A percentile compares a stretch with the other conserved stretches of the same genome.
phyloP scores from a whole-genome alignment of 2,329 filamentous ascomycete genomes.

The Cytospora paraplurivora region DNA sequence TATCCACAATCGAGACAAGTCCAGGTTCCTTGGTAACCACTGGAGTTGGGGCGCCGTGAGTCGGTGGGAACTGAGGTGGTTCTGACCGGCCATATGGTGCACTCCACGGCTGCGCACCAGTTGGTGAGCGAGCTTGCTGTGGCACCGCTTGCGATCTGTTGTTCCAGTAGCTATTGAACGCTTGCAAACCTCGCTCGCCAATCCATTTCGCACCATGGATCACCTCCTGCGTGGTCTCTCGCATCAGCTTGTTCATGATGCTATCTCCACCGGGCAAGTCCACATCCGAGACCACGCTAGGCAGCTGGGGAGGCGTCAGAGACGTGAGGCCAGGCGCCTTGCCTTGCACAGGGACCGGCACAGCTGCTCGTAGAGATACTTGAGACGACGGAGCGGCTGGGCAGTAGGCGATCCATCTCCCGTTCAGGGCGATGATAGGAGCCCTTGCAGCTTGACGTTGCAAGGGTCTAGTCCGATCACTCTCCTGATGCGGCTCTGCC shows the following conservation, averaged over 20 bases:
- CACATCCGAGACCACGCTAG: slow-evolving; percentile 65
- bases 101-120: slow-evolving; percentile 51
- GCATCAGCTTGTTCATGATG: slow-evolving; percentile 74
- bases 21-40: slow-evolving; percentile 66
- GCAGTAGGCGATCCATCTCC: slow-evolving; percentile 77
- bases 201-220: slow-evolving; percentile 76
- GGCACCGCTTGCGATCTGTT: slow-evolving; percentile 46
- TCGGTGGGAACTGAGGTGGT: slow-evolving; percentile 68
- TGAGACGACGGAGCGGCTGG: slow-evolving; percentile 72
- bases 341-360: slow-evolving; percentile 57
- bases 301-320: slow-evolving; percentile 69
- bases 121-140: slow-evolving; percentile 49
- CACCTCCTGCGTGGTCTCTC: slow-evolving; percentile 77
- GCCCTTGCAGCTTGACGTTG: slow-evolving; percentile 53
- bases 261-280: slow-evolving; percentile 74
- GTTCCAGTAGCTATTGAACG: slow-evolving; percentile 82
- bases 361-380: slow-evolving; percentile 67
- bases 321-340: slow-evolving; percentile 60
- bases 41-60: slow-evolving; percentile 66
- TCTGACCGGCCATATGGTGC: slow-evolving; percentile 50
- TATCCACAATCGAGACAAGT: slow-evolving; percentile 73
- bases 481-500: slow-evolving; percentile 51
- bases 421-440: slow-evolving; percentile 69
- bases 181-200: slow-evolving; percentile 74
- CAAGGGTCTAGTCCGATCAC: slow-evolving; percentile 45